Evolutionary conservation across 148 eudicot genomes (phyloP).

Genomic region (Limonium bicolor): DNA sequence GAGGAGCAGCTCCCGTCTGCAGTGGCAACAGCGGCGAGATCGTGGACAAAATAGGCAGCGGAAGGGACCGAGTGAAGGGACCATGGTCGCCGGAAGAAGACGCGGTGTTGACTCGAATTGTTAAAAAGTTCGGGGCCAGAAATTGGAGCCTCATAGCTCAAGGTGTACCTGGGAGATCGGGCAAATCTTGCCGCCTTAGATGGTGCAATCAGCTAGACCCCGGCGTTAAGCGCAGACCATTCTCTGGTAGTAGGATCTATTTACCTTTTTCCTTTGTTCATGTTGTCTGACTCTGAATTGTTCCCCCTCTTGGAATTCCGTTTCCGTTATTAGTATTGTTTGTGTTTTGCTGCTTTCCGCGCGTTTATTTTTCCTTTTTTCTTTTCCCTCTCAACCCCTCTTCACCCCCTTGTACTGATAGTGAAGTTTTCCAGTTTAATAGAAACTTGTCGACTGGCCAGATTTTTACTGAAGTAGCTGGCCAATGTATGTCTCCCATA

Average conservation of each 20-base stretch:
- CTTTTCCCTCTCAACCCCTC: too few species aligned
- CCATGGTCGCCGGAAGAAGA: constrained; percentile 55
- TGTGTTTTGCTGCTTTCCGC: too few species aligned
- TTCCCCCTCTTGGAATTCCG: too few species aligned
- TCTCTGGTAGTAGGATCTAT: constrained; percentile 69
- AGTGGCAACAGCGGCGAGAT: background rate
- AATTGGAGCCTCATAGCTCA: constrained; percentile 63
- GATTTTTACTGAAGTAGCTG: too few species aligned
- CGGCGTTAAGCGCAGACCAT: constrained; percentile 42
- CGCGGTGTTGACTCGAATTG: constrained; percentile 22
- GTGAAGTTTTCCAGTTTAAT: too few species aligned
- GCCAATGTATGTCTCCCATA: too few species aligned
- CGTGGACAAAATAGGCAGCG: background rate
- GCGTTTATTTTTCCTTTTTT: too few species aligned
- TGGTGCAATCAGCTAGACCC: constrained; percentile 81
- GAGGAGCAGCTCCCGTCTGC: constrained; percentile 3
- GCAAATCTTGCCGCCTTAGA: constrained; percentile 57
- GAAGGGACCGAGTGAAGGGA: constrained; percentile 21
- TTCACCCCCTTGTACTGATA: too few species aligned
- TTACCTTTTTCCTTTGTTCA: too few species aligned
- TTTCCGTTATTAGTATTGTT: too few species aligned
- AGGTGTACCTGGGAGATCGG: constrained; percentile 55
- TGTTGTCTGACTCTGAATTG: too few species aligned
- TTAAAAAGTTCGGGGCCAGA: constrained; percentile 36
- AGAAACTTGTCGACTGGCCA: too few species aligned